Percentiles rank a stretch among this genome's conserved stretches.
These are phyloP conservation scores for Nitzschia inconspicua DNA, from an alignment of 108 stramenopile genomes.

Conservation along the genomic window DNA sequence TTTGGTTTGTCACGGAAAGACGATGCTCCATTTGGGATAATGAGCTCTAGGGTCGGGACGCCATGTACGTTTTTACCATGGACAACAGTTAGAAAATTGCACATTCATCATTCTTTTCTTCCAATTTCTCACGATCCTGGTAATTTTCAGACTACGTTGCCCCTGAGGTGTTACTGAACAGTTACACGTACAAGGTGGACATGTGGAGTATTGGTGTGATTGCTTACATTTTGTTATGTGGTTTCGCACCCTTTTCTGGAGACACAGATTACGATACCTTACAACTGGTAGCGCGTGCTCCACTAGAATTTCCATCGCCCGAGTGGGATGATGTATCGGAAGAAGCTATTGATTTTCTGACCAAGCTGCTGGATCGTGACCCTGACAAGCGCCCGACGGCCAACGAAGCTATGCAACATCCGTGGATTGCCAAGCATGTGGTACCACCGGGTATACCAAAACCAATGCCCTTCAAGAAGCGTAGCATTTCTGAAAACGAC, in stretches of 20 bases:
- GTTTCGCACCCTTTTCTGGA: conserved; percentile 73
- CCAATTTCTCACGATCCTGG: no score
- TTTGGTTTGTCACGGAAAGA: conserved; percentile 79
- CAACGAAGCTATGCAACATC: conserved; percentile 46
- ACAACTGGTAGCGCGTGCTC: conserved; percentile 17
- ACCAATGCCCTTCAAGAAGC: background rate
- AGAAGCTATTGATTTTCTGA: conserved; percentile 49
- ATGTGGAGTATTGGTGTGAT: conserved; percentile 93
- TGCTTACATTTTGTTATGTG: conserved; percentile 78
- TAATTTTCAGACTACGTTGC: conserved; percentile 59
- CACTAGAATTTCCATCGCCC: conserved; percentile 23
- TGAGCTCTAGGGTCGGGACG: conserved; percentile 37
- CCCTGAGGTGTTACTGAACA: conserved; percentile 44
- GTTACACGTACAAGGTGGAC: conserved; percentile 58
- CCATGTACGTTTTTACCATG: no score
- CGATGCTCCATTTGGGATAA: background rate
- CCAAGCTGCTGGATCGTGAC: conserved; percentile 32
- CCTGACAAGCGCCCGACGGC: conserved; percentile 32
- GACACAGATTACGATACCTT: conserved; percentile 36
- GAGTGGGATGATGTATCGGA: conserved; percentile 40
- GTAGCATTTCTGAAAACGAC: background rate
- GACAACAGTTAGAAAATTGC: background rate
- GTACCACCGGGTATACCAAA: no score
- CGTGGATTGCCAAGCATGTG: conserved; percentile 42
- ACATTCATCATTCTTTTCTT: no score